Base-by-base conservation (phyloP, 148 eudicot species). In the Drosera capensis region DNA sequence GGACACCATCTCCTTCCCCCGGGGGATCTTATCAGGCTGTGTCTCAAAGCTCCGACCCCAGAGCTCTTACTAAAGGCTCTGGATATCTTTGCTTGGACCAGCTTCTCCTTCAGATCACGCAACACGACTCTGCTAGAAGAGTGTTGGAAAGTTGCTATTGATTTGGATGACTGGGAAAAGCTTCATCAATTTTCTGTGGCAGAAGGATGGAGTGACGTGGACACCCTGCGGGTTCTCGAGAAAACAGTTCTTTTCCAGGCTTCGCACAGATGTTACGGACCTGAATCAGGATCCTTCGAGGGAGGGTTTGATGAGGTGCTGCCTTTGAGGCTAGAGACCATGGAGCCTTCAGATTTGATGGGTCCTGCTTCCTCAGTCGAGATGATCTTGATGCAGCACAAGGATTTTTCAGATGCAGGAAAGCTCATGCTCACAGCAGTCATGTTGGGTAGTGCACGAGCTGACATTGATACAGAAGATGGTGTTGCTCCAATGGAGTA, bases 171-270 rank as follows among this genome's bases (percentile, higher is more conserved):
- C 42, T 90, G 99, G 99, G 93, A 63, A 45, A 57, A 55, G 58
- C 77, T 90, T 35, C 65, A 76, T 41, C 70, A 70, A 24, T 59
- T 67, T 18, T 85, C 85, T 7, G 48, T 63, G 21, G 57, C 65
- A 0, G 82, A 85, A 63, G 94, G 88, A 5, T 90, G 95, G 99
- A 68, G 78, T 16, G 99, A 90, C 24, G 95, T 84, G 46, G 94
- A 71, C 38, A 72, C 74, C 5, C 35, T 63, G 25, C 64, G 49
- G 11, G 39, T 34, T 51, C 70, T 90, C 2, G 68, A 67, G 40
- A 75, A 66, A 34, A 90, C 99, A 5, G 23, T 72, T 45, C 85
- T 85, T 59, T 85, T 63, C 70, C 80, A 70, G 45, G 99, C 95
- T 49, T 71, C 95, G 1, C 64, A 68, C 29, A 71, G 75, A 68